Evolutionary conservation across 208 protist species (phyloP).

Genomic region (Acanthamoeba sp.): DNA sequence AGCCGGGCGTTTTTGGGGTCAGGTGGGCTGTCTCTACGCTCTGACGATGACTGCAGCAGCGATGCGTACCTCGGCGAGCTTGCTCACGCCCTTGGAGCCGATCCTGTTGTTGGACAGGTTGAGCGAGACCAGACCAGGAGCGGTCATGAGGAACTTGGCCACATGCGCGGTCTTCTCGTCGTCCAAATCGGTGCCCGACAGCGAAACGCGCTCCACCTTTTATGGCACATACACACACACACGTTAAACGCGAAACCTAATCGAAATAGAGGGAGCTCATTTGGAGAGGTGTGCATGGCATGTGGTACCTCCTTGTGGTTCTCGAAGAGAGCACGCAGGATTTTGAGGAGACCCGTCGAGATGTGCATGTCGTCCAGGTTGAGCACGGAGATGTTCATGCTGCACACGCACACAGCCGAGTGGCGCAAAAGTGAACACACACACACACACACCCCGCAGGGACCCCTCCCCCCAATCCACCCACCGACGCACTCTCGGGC

Average conservation of each 20-base stretch:
- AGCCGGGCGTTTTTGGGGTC: background rate
- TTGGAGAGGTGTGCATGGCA: no score
- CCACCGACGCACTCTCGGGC: background rate
- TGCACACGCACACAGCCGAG: no score
- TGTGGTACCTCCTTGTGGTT: conserved; percentile 16
- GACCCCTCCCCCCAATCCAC: no score
- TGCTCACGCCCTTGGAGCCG: background rate
- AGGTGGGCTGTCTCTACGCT: no score
- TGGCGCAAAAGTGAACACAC: no score
- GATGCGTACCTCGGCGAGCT: conserved; percentile 30
- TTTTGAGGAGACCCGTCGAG: background rate
- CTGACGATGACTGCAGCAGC: no score
- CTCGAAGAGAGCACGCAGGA: background rate
- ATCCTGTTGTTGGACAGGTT: conserved; percentile 60
- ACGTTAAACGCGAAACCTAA: no score
- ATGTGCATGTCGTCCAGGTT: background rate
- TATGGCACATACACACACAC: no score
- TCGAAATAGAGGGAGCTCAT: no score
- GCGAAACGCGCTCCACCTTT: conserved; percentile 6
- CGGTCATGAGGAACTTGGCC: conserved; percentile 15
- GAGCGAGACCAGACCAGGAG: conserved; percentile 15
- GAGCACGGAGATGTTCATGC: conserved; percentile 2
- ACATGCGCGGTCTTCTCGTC: conserved; percentile 7
- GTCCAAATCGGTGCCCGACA: conserved; percentile 5
- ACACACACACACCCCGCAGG: no score